Conservation (phyloP, 805 yeast genomes). For the Pichia insulana region DNA sequence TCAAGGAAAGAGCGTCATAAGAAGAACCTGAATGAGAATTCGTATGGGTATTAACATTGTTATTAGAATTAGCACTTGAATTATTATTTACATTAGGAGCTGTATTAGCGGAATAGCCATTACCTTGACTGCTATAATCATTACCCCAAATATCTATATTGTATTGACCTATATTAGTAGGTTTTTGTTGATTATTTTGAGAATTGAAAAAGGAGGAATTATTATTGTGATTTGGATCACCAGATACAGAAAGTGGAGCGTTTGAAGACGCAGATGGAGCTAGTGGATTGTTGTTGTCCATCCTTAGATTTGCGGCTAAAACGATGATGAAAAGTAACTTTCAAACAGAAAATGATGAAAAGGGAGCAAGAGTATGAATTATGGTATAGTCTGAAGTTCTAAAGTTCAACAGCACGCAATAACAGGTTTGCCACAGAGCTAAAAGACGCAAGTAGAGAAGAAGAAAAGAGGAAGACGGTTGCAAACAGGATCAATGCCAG, state of each 20-base stretch:
- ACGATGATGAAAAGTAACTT: too few species aligned
- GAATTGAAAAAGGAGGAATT: not conserved
- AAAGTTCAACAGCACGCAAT: too few species aligned
- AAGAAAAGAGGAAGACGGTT: not conserved
- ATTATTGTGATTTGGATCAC: not conserved
- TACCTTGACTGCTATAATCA: not conserved
- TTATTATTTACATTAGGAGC: not conserved
- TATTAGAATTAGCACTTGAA: not conserved
- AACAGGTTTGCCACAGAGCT: too few species aligned
- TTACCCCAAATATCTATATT: slow-evolving; percentile 3
- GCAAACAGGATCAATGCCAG: too few species aligned
- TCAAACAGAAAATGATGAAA: too few species aligned
- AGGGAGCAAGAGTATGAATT: not conserved
- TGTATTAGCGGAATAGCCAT: not conserved
- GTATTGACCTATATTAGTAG: not conserved
- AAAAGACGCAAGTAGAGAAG: too few species aligned
- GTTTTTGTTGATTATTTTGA: not conserved
- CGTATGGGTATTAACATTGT: not conserved
- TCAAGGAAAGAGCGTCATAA: not conserved
- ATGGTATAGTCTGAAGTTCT: not conserved
- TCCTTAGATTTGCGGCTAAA: not conserved
- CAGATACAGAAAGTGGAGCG: not conserved
- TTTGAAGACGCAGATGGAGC: slow-evolving; percentile 1
- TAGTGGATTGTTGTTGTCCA: slow-evolving; percentile 7
- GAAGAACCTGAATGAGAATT: slow-evolving; percentile 2